phyloP scores from a whole-genome alignment of 2,329 filamentous ascomycete genomes.

The Clonostachys sp. region DNA sequence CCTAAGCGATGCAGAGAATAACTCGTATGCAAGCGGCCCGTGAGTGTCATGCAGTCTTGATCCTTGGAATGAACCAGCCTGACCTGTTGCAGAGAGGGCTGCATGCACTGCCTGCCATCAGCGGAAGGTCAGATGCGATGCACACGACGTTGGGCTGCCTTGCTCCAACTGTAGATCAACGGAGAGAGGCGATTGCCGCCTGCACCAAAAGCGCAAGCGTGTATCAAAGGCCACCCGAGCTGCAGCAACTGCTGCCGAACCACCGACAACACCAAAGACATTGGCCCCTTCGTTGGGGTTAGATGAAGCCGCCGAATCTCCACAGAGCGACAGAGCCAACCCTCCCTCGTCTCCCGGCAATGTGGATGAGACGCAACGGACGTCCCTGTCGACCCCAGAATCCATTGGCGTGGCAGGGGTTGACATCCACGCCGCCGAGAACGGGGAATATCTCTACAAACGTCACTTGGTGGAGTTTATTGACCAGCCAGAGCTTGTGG shows the following conservation, averaged over 20 bases:
- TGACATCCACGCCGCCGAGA: neutral
- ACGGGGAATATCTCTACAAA: conserved; percentile 1
- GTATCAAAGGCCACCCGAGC: neutral
- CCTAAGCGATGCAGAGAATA: too few species aligned
- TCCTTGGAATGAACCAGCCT: too few species aligned
- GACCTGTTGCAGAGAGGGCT: neutral
- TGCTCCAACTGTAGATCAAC: neutral
- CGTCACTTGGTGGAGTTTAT: conserved; percentile 1
- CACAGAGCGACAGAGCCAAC: too few species aligned
- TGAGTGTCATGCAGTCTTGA: too few species aligned
- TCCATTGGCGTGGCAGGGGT: neutral
- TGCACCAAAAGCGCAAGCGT: neutral
- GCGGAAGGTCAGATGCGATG: neutral
- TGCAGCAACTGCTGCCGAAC: neutral
- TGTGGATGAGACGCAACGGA: too few species aligned
- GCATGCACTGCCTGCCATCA: neutral
- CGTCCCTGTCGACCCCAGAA: neutral
- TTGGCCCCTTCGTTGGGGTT: neutral
- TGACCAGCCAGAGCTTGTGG: conserved; percentile 1
- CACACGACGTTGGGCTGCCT: neutral
- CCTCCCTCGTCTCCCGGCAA: neutral
- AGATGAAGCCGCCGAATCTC: too few species aligned
- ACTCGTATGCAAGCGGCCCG: too few species aligned
- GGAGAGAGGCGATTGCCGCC: neutral
- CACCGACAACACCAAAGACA: neutral